Conservation (phyloP, 805 yeast species). For the Metschnikowia anglica region DNA sequence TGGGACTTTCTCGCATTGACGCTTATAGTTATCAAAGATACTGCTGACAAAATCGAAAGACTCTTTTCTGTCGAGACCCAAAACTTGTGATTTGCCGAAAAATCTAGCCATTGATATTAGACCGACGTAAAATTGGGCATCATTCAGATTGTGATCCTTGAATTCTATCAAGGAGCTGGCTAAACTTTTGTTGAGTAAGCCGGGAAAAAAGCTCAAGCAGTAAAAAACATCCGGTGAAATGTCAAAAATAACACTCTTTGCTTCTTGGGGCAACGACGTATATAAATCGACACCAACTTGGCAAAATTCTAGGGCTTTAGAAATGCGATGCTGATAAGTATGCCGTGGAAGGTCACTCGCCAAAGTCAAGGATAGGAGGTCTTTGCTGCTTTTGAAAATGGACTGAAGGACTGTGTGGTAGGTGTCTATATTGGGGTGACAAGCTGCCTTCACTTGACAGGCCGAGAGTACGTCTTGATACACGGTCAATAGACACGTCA, state of each 20-base stretch:
- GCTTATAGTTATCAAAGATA: constrained; percentile 37
- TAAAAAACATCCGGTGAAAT: constrained; percentile 39
- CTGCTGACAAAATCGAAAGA: constrained; percentile 29
- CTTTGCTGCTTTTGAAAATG: constrained; percentile 50
- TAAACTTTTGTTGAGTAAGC: constrained; percentile 24
- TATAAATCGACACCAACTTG: constrained; percentile 46
- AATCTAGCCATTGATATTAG: constrained; percentile 33
- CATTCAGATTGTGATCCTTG: constrained; percentile 24
- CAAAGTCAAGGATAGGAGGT: constrained; percentile 34
- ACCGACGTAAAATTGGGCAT: constrained; percentile 37
- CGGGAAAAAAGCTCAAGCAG: constrained; percentile 29
- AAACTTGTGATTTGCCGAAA: constrained; percentile 21
- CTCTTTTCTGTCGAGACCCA: constrained; percentile 19
- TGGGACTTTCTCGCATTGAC: constrained; percentile 11
- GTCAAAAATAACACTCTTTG: constrained; percentile 31
- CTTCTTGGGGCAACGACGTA: constrained; percentile 43
- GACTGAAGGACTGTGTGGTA: constrained; percentile 50
- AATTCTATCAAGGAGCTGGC: constrained; percentile 26
- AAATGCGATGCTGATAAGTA: constrained; percentile 47
- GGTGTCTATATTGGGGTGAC: constrained; percentile 57
- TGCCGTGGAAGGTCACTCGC: constrained; percentile 46
- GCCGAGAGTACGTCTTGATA: constrained; percentile 60
- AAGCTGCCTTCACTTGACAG: constrained; percentile 14
- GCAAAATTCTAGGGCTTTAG: constrained; percentile 45
- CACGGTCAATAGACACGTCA: constrained; percentile 62